A percentile compares a stretch with the other conserved stretches of the same genome.
phyloP scores from a whole-genome alignment of 257 asterid genomes.

The Rubia yunnanensis region DNA sequence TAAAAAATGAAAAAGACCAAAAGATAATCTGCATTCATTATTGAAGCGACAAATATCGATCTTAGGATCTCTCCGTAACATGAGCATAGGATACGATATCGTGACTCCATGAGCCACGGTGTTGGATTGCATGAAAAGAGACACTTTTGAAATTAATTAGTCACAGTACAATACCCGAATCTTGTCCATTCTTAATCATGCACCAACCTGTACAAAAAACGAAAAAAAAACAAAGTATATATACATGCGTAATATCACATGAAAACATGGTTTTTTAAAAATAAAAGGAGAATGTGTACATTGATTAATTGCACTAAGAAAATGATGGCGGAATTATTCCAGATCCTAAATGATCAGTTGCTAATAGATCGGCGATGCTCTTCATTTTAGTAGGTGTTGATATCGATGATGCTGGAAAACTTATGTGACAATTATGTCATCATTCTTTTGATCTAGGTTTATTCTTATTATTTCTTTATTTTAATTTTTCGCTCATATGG shows the following conservation, averaged over 20 bases:
- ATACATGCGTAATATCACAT: neutral
- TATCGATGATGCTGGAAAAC: neutral
- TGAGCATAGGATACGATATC: conserved; percentile 3
- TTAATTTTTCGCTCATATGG: too few relatives aligned
- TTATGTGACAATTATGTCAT: neutral
- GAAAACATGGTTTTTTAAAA: neutral
- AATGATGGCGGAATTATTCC: neutral
- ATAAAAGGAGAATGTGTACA: neutral
- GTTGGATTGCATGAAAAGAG: neutral
- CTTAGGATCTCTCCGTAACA: conserved; percentile 4
- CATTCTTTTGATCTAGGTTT: too few relatives aligned
- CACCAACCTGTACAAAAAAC: neutral
- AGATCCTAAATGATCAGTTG: neutral
- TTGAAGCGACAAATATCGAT: neutral
- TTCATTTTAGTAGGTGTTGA: neutral
- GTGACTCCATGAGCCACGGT: neutral
- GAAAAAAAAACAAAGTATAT: neutral
- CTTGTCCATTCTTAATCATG: neutral
- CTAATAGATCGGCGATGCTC: neutral
- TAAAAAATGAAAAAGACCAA: neutral
- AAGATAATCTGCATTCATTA: neutral
- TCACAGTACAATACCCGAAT: neutral
- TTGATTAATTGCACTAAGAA: neutral
- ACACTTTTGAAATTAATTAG: neutral
- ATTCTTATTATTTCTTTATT: too few relatives aligned